Evolutionary conservation across 352 stramenopile genomes (phyloP).

Genomic region (Phytopythium cucurbitacearum): DNA sequence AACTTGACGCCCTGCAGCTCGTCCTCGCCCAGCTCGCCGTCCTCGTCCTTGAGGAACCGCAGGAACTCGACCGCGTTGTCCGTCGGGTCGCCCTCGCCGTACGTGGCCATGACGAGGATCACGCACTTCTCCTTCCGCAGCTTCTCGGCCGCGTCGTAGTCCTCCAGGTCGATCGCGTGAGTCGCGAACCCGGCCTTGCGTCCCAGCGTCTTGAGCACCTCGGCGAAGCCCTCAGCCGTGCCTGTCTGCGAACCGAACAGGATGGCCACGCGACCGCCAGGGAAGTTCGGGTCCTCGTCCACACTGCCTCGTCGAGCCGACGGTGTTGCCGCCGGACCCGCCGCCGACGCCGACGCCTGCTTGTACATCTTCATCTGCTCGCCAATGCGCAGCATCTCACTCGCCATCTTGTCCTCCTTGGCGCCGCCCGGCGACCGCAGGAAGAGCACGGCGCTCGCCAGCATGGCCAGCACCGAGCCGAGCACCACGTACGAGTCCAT

Average conservation of each 20-base stretch:
- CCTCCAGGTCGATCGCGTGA: slow-evolving; percentile 93
- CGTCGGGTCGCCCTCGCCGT: slow-evolving; percentile 97
- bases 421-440: slow-evolving; percentile 40
- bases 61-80: slow-evolving; percentile 96
- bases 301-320: slow-evolving; percentile 10
- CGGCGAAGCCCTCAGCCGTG: slow-evolving; percentile 96
- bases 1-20: slow-evolving; percentile 76
- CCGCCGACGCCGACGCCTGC: slow-evolving; percentile 30
- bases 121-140: slow-evolving; percentile 53
- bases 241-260: slow-evolving; percentile 98
- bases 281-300: slow-evolving; percentile 36
- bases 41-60: slow-evolving; percentile 85
- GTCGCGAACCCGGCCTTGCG: slow-evolving; percentile 84
- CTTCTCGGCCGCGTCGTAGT: slow-evolving; percentile 81
- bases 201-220: slow-evolving; percentile 90
- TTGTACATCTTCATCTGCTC: slow-evolving; percentile 86
- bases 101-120: slow-evolving; percentile 96
- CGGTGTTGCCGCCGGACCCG: neutral
- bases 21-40: slow-evolving; percentile 11
- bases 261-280: slow-evolving; percentile 81
- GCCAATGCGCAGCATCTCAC: slow-evolving; percentile 64
- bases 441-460: slow-evolving; percentile 63
- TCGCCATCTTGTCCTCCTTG: slow-evolving; percentile 59
- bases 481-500: slow-evolving; percentile 70
- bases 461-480: slow-evolving; percentile 59